These are phyloP conservation scores for Diaporthe helianthi DNA, from an alignment of 2,329 filamentous ascomycete genomes.

Conservation along the genomic window DNA sequence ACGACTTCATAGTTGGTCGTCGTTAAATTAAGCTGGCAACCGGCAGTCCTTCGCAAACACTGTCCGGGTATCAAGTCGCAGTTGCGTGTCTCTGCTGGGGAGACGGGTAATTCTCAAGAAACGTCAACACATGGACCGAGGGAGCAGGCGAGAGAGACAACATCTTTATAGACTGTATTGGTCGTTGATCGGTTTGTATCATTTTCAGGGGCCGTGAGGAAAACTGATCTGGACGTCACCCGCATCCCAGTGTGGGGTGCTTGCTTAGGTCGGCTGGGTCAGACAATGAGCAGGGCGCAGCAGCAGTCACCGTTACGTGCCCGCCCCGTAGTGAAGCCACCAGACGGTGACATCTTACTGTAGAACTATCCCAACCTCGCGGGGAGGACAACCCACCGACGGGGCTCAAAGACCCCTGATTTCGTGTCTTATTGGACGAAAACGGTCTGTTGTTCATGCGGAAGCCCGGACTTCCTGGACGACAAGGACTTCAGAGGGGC, in stretches of 20 bases:
- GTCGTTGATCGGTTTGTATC: background rate
- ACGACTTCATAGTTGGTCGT: conserved; percentile 23
- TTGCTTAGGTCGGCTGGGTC: conserved; percentile 25
- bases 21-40: background rate
- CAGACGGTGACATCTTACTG: conserved; percentile 20
- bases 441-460: conserved; percentile 8
- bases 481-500: background rate
- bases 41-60: background rate
- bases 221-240: conserved; percentile 17
- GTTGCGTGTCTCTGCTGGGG: background rate
- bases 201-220: conserved; percentile 8
- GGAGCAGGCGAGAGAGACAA: conserved; percentile 2
- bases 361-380: background rate
- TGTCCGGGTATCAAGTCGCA: background rate
- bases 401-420: background rate
- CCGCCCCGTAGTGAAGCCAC: conserved; percentile 26
- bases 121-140: background rate
- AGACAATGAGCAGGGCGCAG: conserved; percentile 26
- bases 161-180: conserved; percentile 28
- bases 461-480: conserved; percentile 2
- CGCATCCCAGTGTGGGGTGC: conserved; percentile 28
- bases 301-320: conserved; percentile 27
- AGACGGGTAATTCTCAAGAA: background rate
- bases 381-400: background rate
- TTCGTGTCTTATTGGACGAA: conserved; percentile 1